Conservation (phyloP, 306 rosid species). For the Ammopiptanthus mongolicus region DNA sequence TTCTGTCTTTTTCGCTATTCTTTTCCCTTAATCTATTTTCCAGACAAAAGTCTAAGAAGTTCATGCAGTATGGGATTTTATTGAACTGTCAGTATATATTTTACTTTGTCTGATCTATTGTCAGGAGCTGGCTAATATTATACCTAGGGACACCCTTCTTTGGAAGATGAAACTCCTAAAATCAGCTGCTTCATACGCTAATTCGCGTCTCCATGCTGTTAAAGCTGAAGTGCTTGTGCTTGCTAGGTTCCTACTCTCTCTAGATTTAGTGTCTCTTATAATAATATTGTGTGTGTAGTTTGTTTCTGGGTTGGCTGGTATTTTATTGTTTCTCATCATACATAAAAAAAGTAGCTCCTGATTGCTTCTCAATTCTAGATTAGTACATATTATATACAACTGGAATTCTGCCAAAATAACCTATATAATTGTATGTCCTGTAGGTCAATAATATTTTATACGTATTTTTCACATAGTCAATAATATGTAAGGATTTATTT, state of each 20-base stretch:
- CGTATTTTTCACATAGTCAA: not conserved
- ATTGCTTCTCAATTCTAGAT: not conserved
- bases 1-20: constrained; percentile 11
- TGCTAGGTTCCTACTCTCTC: constrained; percentile 62
- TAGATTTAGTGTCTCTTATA: not conserved
- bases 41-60: not conserved
- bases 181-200: constrained; percentile 85
- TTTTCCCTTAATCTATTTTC: constrained; percentile 6
- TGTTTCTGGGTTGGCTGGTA: not conserved
- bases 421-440: not conserved
- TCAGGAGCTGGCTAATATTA: constrained; percentile 64
- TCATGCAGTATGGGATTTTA: constrained; percentile 8
- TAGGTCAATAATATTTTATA: not conserved
- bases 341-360: not conserved
- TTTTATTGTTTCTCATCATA: not conserved
- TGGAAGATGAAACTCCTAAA: constrained; percentile 95
- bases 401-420: not conserved
- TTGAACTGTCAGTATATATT: not conserved
- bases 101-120: constrained; percentile 20
- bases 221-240: constrained; percentile 93
- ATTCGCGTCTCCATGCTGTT: constrained; percentile 95
- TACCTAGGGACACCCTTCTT: constrained; percentile 76
- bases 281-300: not conserved
- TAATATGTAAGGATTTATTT: not conserved
- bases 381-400: not conserved